Conservation (phyloP, 2,329 filamentous ascomycete genomes). For the Verticillium nonalfalfae region DNA sequence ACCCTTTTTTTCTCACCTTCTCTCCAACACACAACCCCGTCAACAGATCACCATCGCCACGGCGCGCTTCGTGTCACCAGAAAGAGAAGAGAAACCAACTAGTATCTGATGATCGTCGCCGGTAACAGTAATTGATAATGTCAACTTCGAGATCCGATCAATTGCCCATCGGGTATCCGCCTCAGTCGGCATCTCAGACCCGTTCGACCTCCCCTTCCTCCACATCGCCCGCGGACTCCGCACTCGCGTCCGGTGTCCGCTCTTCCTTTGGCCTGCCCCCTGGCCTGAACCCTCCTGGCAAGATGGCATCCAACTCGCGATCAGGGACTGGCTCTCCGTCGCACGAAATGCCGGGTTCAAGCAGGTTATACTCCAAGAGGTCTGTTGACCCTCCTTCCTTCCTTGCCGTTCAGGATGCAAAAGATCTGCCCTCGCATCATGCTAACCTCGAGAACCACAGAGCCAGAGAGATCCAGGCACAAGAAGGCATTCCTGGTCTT, state of each 20-base stretch:
- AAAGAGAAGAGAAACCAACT: neutral
- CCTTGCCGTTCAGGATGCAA: neutral
- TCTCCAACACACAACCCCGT: neutral
- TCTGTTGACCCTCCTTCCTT: constrained; percentile 38
- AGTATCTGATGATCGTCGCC: constrained; percentile 39
- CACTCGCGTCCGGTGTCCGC: constrained; percentile 55
- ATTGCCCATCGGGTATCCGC: constrained; percentile 76
- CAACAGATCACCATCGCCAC: neutral
- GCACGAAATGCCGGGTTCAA: constrained; percentile 71
- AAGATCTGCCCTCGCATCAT: neutral
- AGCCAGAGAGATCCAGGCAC: constrained; percentile 92
- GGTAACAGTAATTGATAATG: constrained; percentile 78
- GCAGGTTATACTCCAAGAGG: constrained; percentile 87
- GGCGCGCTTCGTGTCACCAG: neutral
- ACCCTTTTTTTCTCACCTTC: neutral
- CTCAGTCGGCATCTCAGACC: constrained; percentile 60
- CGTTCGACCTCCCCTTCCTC: constrained; percentile 74
- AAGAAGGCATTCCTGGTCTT: constrained; percentile 74
- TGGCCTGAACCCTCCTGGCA: constrained; percentile 50
- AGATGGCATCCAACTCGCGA: constrained; percentile 57
- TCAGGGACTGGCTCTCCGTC: constrained; percentile 94
- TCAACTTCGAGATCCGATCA: constrained; percentile 81
- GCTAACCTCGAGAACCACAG: constrained; percentile 36
- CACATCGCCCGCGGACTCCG: constrained; percentile 73
- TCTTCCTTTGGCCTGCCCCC: constrained; percentile 67